phyloP scores from a whole-genome alignment of 2,329 filamentous ascomycete genomes.

The Penicillium sp. region DNA sequence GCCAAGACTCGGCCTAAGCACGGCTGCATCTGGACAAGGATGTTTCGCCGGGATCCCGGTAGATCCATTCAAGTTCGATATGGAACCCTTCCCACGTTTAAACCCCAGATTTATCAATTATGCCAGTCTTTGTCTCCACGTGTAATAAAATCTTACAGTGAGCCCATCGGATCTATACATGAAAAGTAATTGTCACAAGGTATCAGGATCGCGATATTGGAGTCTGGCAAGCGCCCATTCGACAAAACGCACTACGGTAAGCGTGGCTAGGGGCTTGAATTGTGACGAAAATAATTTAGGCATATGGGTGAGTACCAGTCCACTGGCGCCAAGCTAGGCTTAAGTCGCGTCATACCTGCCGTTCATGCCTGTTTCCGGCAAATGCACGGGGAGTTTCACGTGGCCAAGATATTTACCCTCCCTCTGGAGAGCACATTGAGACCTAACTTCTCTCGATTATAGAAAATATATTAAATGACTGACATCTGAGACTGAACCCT shows the following conservation, averaged over 20 bases:
- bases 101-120: not conserved
- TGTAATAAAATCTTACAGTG: not conserved
- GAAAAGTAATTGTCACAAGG: not conserved
- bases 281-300: not conserved
- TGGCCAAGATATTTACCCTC: not conserved
- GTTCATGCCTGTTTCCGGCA: not conserved
- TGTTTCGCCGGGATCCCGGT: not conserved
- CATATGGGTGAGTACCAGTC: too few species aligned
- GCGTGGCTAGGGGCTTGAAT: not conserved
- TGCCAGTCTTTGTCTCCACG: not conserved
- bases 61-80: not conserved
- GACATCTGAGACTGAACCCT: not conserved
- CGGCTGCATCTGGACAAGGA: not conserved
- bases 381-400: not conserved
- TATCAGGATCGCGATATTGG: not conserved
- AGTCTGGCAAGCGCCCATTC: constrained; percentile 1
- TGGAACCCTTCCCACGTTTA: not conserved
- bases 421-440: not conserved
- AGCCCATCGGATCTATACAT: not conserved
- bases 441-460: not conserved
- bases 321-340: not conserved
- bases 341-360: not conserved
- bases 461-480: too few species aligned
- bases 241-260: not conserved
- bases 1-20: not conserved